Evolutionary conservation across 2,329 filamentous ascomycete species (phyloP), one percentile per base, ranked within the genome.

Genomic region (Hypoxylon sp.): DNA sequence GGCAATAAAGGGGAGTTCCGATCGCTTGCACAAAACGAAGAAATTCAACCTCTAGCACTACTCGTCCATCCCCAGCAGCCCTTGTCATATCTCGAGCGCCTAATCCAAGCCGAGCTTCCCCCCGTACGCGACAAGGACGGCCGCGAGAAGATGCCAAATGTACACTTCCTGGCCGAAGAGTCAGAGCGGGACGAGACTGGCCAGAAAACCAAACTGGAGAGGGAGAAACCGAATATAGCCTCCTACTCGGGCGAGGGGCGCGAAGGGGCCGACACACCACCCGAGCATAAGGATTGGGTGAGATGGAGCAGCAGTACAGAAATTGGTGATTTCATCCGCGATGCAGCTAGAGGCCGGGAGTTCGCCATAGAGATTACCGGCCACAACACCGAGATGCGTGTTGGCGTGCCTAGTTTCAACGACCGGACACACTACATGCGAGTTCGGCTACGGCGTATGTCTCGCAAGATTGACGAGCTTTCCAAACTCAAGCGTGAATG

Each of bases 401-500:
- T 97, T 5, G 90, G 89, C 0, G 94, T 97, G 9, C 94, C 94
- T 0, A 93, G 90, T 50, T 98, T 97, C 85, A 89, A 90, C 67
- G 94, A 98, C 77, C 86, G 94, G n/a, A 98, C 94, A 0, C 91
- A 95, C 79, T 97, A 95, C 79, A 86, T 97, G 75, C 89, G 94
- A 7, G 87, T 93, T 78, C 85, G 92, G 6, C 81, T 98, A 56
- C 85, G 93, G 48, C 92, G 91, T 68, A 89, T 91, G 75, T 90
- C 90, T 2, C 84, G 82, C 50, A 84, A 89, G 62, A 91, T 98
- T 56, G 87, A 90, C 21, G 78, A 84, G 19, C 86, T 94, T 79
- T 88, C 92, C 3, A 87, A 87, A 55, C 82, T 97, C 75, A 97
- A 97, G 82, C 85, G 87, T 19, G 90, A 95, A 73, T 97, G 94